Conservation (phyloP, 148 eudicot species). For the Rhododendron ovatum region DNA sequence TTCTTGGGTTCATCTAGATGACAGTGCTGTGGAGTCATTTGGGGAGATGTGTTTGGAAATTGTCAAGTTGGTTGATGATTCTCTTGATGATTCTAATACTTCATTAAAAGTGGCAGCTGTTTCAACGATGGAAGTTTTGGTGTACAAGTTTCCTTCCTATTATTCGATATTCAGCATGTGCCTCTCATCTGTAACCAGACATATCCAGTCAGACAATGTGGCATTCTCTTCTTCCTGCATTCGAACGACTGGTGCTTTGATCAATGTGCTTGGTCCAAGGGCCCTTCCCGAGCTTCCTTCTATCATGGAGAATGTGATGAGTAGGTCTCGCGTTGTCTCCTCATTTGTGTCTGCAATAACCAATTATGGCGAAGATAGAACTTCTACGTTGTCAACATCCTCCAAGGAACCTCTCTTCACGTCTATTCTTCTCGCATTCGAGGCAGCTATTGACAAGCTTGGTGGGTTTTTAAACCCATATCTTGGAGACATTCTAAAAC, state of each 20-base stretch:
- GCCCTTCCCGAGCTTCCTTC: constrained; percentile 77
- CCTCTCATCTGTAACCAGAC: constrained; percentile 53
- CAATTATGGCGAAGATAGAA: constrained; percentile 10
- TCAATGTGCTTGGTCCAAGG: constrained; percentile 72
- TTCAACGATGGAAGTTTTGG: constrained; percentile 69
- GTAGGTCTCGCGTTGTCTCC: constrained; percentile 28
- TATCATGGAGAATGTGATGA: constrained; percentile 57
- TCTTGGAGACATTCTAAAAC: constrained; percentile 63
- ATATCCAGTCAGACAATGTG: constrained; percentile 50
- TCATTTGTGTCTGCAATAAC: constrained; percentile 17
- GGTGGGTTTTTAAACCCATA: constrained; percentile 83
- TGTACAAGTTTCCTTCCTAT: constrained; percentile 52
- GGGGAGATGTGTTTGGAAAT: constrained; percentile 53
- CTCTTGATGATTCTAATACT: constrained; percentile 28
- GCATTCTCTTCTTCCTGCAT: constrained; percentile 59
- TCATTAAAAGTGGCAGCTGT: constrained; percentile 59
- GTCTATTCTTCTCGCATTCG: constrained; percentile 53
- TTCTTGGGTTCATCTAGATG: constrained; percentile 64
- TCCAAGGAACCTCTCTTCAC: constrained; percentile 42
- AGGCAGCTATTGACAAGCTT: constrained; percentile 77
- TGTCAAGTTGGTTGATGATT: constrained; percentile 51
- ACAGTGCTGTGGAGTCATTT: constrained; percentile 47
- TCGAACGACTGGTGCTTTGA: constrained; percentile 63
- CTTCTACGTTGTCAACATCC: constrained; percentile 16
- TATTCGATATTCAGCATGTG: constrained; percentile 52